phyloP scores from a whole-genome alignment of 2,329 filamentous ascomycete species.

The Exutisphaerella laricina region DNA sequence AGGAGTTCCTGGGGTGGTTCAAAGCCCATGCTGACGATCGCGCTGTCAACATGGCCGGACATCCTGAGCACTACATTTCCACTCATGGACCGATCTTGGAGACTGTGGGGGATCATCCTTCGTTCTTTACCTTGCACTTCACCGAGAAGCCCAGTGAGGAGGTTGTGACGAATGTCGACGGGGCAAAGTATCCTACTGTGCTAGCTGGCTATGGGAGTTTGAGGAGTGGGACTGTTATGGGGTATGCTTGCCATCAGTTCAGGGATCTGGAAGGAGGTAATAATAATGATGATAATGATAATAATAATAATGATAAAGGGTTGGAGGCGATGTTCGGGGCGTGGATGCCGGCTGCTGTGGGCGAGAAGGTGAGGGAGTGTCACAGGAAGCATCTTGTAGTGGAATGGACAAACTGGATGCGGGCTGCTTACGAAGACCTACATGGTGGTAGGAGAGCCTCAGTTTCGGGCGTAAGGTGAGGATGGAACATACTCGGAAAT shows the following conservation, averaged over 20 bases:
- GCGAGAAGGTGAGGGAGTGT: conserved; percentile 8
- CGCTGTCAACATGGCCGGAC: conserved; percentile 6
- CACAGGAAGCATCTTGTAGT: conserved; percentile 10
- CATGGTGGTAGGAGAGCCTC: too few relatives aligned
- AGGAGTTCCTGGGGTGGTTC: conserved; percentile 10
- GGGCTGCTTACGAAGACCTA: conserved; percentile 2
- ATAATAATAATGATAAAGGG: conserved; percentile 1
- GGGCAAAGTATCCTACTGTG: conserved; percentile 7
- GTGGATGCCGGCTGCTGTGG: conserved; percentile 6
- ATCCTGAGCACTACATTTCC: conserved; percentile 12
- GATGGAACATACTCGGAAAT: neutral
- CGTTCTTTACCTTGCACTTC: conserved; percentile 7
- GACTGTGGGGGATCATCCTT: conserved; percentile 5
- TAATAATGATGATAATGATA: too few relatives aligned
- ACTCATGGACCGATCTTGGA: conserved; percentile 7
- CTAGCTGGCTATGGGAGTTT: conserved; percentile 2
- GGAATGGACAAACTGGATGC: conserved; percentile 12
- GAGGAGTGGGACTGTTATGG: conserved; percentile 10
- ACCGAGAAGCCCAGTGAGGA: neutral
- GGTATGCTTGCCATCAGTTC: conserved; percentile 11
- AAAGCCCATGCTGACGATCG: conserved; percentile 1
- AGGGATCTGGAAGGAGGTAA: conserved; percentile 5
- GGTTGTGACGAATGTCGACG: conserved; percentile 2
- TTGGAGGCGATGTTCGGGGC: conserved; percentile 9
- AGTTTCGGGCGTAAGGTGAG: neutral